These are phyloP conservation scores for Mycena venus DNA, from an alignment of 768 basidiomycete species.

Conservation along the genomic window DNA sequence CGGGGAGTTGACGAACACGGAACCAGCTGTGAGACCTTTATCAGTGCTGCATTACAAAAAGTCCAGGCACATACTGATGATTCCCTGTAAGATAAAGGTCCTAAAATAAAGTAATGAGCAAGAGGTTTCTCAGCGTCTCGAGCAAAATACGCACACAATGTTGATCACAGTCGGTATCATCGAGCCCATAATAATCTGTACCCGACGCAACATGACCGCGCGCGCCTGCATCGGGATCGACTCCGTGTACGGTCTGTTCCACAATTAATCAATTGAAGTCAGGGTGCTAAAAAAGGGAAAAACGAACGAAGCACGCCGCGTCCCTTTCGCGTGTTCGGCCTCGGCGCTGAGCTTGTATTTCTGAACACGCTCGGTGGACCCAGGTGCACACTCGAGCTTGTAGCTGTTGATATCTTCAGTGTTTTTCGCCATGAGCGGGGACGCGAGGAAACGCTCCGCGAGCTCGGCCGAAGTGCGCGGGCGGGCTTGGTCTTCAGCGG, in stretches of 20 bases:
- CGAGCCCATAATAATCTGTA: conserved; percentile 54
- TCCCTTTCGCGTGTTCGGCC: conserved; percentile 66
- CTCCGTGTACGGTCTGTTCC: conserved; percentile 51
- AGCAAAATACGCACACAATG: conserved; percentile 41
- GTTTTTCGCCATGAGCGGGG: conserved; percentile 56
- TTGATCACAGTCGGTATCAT: conserved; percentile 45
- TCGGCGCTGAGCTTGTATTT: conserved; percentile 62
- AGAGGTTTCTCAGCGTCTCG: conserved; percentile 56
- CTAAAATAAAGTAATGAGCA: conserved; percentile 43
- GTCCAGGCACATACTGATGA: conserved; percentile 46
- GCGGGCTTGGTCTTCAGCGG: conserved; percentile 37
- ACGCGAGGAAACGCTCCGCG: conserved; percentile 59
- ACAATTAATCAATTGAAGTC: neutral
- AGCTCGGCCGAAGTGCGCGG: conserved; percentile 74
- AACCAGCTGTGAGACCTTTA: conserved; percentile 53
- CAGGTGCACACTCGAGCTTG: conserved; percentile 53
- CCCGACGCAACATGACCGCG: conserved; percentile 54
- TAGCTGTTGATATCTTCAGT: conserved; percentile 62
- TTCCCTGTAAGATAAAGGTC: conserved; percentile 63
- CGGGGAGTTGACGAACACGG: conserved; percentile 71
- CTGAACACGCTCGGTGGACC: conserved; percentile 60
- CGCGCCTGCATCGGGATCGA: conserved; percentile 53
- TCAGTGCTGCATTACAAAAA: neutral
- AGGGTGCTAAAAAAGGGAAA: neutral
- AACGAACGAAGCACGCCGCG: conserved; percentile 51